These are phyloP conservation scores for Starmerella stellata DNA, from an alignment of 805 yeast species.

Conservation along the genomic window DNA sequence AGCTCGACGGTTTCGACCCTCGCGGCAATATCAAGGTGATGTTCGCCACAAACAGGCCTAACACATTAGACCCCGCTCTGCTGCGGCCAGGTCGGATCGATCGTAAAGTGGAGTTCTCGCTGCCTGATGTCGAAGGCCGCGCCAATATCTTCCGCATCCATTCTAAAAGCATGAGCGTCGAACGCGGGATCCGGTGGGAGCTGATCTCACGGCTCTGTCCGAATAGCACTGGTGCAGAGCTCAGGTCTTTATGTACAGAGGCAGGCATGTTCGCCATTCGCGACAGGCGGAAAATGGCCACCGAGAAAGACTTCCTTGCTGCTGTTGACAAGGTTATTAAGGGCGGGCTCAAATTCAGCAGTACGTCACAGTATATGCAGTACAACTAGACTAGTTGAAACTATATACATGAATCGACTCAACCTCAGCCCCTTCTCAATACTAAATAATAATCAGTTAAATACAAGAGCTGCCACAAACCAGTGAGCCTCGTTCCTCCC, in stretches of 20 bases:
- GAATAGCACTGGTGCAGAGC: slow-evolving; percentile 95
- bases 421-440: background rate
- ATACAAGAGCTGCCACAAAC: too few species aligned
- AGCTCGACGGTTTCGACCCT: slow-evolving; percentile 95
- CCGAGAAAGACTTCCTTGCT: slow-evolving; percentile 91
- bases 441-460: too few species aligned
- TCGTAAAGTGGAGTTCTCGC: slow-evolving; percentile 89
- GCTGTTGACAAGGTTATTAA: slow-evolving; percentile 97
- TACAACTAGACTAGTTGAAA: slow-evolving; percentile 40
- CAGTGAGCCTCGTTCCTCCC: too few species aligned
- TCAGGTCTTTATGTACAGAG: slow-evolving; percentile 95
- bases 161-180: slow-evolving; percentile 94
- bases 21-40: slow-evolving; percentile 97
- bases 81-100: slow-evolving; percentile 98
- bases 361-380: slow-evolving; percentile 97
- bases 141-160: slow-evolving; percentile 96
- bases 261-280: slow-evolving; percentile 99
- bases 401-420: background rate
- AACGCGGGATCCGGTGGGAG: slow-evolving; percentile 96
- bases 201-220: slow-evolving; percentile 93
- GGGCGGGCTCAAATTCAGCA: slow-evolving; percentile 94
- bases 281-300: slow-evolving; percentile 94
- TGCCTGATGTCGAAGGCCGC: slow-evolving; percentile 94
- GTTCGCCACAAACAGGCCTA: slow-evolving; percentile 98
- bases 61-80: slow-evolving; percentile 92